Conservation (phyloP, 805 yeast genomes). For the Kuraishia floccosa region DNA sequence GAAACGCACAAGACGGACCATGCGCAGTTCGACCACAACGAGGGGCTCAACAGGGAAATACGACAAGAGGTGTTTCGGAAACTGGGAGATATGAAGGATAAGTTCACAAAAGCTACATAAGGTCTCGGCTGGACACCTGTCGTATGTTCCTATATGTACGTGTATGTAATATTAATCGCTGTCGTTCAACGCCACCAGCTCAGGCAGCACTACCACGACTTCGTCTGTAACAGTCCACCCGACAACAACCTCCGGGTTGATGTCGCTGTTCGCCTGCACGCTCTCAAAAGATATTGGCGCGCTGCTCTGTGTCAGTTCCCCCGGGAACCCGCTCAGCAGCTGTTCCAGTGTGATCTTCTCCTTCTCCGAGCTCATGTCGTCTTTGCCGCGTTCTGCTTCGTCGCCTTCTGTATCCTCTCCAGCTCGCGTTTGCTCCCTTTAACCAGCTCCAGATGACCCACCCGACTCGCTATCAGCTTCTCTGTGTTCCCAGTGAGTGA, state of each 20-base stretch:
- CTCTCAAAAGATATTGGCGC: no score
- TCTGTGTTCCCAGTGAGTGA: constrained; percentile 60
- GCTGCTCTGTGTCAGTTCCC: no score
- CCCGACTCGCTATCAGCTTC: constrained; percentile 75
- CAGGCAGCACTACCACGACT: no score
- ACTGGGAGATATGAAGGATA: constrained; percentile 4
- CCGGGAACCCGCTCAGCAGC: no score
- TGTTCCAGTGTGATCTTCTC: no score
- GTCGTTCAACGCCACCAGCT: no score
- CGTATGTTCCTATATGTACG: no score
- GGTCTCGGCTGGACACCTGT: no score
- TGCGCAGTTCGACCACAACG: constrained; percentile 12
- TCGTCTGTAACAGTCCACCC: no score
- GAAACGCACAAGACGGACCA: neutral
- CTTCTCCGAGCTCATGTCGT: neutral
- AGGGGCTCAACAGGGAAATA: constrained; percentile 14
- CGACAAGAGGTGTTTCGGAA: constrained; percentile 12
- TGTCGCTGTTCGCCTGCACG: no score
- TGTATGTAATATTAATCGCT: no score
- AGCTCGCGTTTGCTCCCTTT: constrained; percentile 84
- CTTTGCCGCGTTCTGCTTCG: neutral
- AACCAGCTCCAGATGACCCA: constrained; percentile 85
- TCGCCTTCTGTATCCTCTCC: constrained; percentile 45
- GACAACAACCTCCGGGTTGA: no score
- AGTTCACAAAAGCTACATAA: constrained; percentile 3